Conservation (phyloP, 352 stramenopile species). For the Phytopythium aichiense region DNA sequence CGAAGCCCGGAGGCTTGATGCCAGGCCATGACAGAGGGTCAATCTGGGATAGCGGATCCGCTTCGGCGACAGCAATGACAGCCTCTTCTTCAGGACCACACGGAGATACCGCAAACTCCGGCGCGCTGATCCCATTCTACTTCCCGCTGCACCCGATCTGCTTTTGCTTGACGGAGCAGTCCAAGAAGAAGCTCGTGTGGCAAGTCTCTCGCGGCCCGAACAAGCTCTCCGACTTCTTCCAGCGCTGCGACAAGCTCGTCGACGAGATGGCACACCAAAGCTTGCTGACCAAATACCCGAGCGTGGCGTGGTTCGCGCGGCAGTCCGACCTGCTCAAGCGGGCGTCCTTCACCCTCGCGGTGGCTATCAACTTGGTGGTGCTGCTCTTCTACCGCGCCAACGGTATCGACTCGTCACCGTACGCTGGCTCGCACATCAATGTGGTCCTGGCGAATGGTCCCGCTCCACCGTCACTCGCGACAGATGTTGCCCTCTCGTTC, state of each 20-base stretch:
- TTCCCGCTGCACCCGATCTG: constrained; percentile 75
- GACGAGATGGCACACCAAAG: constrained; percentile 76
- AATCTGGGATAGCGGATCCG: neutral
- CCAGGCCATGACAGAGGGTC: neutral
- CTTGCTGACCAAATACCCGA: constrained; percentile 27
- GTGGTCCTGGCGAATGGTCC: constrained; percentile 22
- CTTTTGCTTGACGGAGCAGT: constrained; percentile 66
- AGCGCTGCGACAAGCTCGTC: constrained; percentile 58
- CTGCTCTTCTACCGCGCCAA: constrained; percentile 56
- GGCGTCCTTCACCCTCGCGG: constrained; percentile 40
- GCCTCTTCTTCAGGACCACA: neutral
- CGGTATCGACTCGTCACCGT: constrained; percentile 47
- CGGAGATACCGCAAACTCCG: neutral
- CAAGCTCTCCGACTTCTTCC: constrained; percentile 69
- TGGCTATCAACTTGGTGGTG: constrained; percentile 57
- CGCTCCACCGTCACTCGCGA: constrained; percentile 20
- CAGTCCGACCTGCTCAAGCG: constrained; percentile 48
- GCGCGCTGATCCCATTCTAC: constrained; percentile 52
- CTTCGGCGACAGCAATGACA: neutral
- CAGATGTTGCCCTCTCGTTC: constrained; percentile 33
- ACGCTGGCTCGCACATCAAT: constrained; percentile 33
- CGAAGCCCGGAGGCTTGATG: neutral
- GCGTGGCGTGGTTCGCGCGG: constrained; percentile 29
- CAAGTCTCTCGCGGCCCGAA: constrained; percentile 49
- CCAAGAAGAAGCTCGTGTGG: constrained; percentile 68